Conservation (phyloP, 228 moss, liverwort and hornwort species). For the Sphagnum magellanicum region DNA sequence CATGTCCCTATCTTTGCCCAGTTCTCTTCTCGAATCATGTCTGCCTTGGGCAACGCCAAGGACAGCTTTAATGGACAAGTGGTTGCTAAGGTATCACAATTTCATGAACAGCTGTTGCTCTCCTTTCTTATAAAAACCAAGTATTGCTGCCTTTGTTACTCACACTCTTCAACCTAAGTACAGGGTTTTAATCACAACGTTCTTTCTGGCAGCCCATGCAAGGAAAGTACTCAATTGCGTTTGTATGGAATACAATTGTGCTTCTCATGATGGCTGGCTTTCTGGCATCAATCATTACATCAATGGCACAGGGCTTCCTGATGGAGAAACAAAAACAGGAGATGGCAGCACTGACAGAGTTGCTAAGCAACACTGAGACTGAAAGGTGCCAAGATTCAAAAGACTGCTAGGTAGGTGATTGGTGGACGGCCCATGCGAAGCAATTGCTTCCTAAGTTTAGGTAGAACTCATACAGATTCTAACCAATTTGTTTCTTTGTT, state of each 20-base stretch:
- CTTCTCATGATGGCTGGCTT: constrained; percentile 84
- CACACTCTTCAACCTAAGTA: no score
- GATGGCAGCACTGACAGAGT: constrained; percentile 27
- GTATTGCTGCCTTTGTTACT: no score
- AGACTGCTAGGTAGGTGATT: not conserved
- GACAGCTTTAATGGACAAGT: constrained; percentile 48
- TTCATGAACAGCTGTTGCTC: no score
- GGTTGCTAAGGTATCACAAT: constrained; percentile 9
- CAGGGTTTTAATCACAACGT: no score
- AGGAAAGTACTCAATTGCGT: constrained; percentile 36
- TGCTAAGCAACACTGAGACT: constrained; percentile 14
- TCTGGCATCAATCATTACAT: constrained; percentile 71
- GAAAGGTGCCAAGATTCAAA: constrained; percentile 20
- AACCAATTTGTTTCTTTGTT: not conserved
- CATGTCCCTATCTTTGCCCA: constrained; percentile 62
- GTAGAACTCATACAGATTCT: not conserved
- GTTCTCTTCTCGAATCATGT: constrained; percentile 62
- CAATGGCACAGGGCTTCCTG: constrained; percentile 76
- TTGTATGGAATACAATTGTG: constrained; percentile 73
- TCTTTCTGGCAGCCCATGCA: constrained; percentile 16
- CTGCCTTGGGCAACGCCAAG: constrained; percentile 56
- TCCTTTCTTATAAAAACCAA: no score
- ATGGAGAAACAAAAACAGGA: constrained; percentile 67
- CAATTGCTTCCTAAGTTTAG: not conserved
- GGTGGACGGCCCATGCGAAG: not conserved